phyloP scores from a whole-genome alignment of 768 basidiomycete species.

The Lactarius tabidus region DNA sequence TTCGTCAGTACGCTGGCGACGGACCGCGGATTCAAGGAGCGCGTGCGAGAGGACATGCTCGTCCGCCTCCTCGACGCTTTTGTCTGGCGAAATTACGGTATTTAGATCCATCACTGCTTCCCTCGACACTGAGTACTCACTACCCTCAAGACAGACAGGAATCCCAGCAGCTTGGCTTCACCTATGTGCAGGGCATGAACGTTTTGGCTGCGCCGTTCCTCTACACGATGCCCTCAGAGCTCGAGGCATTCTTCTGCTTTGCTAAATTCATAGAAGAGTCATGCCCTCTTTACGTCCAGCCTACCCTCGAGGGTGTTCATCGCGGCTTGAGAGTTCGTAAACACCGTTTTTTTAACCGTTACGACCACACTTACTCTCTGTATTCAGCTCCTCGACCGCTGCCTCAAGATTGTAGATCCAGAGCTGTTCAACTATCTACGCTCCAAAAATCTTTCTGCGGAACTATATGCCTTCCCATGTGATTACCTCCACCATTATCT shows the following conservation, averaged over 20 bases:
- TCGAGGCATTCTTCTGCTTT: conserved; percentile 99
- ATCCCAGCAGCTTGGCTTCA: conserved; percentile 77
- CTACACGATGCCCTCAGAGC: conserved; percentile 93
- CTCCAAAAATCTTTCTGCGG: conserved; percentile 89
- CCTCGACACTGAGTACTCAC: conserved; percentile 4
- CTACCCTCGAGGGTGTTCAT: conserved; percentile 94
- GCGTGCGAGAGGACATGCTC: conserved; percentile 95
- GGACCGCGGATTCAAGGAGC: conserved; percentile 95
- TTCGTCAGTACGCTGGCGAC: conserved; percentile 79
- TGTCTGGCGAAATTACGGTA: conserved; percentile 92
- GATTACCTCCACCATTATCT: conserved; percentile 32
- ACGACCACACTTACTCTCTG: background rate
- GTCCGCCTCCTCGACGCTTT: conserved; percentile 96
- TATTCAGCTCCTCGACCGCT: conserved; percentile 84
- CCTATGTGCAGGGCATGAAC: conserved; percentile 99
- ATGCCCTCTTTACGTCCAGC: conserved; percentile 96
- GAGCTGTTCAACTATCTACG: conserved; percentile 78
- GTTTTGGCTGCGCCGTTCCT: conserved; percentile 97
- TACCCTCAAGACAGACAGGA: conserved; percentile 62
- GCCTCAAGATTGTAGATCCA: conserved; percentile 86
- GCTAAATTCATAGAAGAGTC: conserved; percentile 92
- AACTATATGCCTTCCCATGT: conserved; percentile 98
- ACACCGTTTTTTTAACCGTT: background rate
- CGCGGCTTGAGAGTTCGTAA: conserved; percentile 78
- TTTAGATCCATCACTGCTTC: conserved; percentile 17